phyloP scores from a whole-genome alignment of 129 eudicot genomes.

The Saussurea involucrata region DNA sequence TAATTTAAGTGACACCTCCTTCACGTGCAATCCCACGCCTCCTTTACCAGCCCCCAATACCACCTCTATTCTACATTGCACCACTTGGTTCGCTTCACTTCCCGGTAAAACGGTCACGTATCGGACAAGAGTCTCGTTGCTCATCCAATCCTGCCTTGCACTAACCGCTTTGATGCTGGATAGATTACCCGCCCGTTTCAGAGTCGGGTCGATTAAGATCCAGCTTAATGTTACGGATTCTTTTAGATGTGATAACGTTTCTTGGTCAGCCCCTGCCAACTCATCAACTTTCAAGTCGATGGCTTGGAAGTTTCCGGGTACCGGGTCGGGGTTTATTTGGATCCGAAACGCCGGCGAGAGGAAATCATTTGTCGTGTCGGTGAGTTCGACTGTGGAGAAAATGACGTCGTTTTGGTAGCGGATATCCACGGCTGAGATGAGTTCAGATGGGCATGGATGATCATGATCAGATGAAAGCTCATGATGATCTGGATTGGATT shows the following conservation, averaged over 20 bases:
- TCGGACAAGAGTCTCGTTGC: conserved; percentile 21
- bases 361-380: conserved; percentile 25
- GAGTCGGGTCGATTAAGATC: conserved; percentile 36
- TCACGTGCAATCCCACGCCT: conserved; percentile 25
- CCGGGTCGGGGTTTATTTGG: not conserved
- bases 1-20: conserved; percentile 11
- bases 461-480: not conserved
- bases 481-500: not conserved
- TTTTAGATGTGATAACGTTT: conserved; percentile 8
- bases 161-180: conserved; percentile 38
- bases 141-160: conserved; percentile 34
- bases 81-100: conserved; percentile 8
- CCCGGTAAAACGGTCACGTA: conserved; percentile 33
- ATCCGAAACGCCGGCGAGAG: conserved; percentile 12
- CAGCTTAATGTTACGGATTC: conserved; percentile 33
- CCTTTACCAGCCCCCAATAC: conserved; percentile 19
- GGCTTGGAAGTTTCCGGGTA: not conserved
- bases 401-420: conserved; percentile 19
- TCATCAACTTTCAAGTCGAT: conserved; percentile 17
- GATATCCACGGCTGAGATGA: conserved; percentile 48
- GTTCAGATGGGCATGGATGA: not conserved
- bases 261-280: conserved; percentile 1
- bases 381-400: conserved; percentile 4
- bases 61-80: conserved; percentile 35
- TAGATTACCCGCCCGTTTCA: conserved; percentile 34